phyloP scores from a whole-genome alignment of 257 asterid genomes.

The Voacanga thouarsii region DNA sequence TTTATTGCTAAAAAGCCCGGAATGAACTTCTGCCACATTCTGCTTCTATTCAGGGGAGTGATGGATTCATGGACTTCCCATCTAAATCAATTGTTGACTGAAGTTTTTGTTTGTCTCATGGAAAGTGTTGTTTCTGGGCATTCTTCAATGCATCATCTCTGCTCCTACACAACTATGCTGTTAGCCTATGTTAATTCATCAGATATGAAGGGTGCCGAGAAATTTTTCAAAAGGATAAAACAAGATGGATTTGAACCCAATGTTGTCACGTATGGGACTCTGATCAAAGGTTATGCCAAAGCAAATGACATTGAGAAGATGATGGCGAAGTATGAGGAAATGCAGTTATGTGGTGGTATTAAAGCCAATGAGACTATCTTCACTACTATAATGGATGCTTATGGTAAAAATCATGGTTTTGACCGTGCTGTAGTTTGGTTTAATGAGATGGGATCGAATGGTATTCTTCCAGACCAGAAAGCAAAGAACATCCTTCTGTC shows the following conservation, averaged over 20 bases:
- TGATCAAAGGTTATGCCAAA: constrained; percentile 84
- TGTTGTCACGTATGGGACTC: constrained; percentile 67
- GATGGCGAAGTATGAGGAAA: constrained; percentile 77
- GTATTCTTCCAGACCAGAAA: constrained; percentile 68
- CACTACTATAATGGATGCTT: constrained; percentile 94
- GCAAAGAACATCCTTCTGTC: constrained; percentile 86
- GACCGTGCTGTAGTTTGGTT: constrained; percentile 75
- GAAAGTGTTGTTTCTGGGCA: not conserved
- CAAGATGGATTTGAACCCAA: constrained; percentile 73
- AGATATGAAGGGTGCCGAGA: constrained; percentile 95
- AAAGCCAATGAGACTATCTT: constrained; percentile 58
- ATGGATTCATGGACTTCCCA: not conserved
- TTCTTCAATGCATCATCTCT: constrained; percentile 29
- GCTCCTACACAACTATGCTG: constrained; percentile 88
- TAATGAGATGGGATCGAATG: constrained; percentile 72
- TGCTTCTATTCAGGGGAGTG: not conserved
- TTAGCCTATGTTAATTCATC: constrained; percentile 81
- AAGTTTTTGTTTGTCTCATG: not conserved
- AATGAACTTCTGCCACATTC: not conserved
- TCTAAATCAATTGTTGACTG: not conserved
- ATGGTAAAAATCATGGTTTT: constrained; percentile 74
- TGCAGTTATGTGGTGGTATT: constrained; percentile 63
- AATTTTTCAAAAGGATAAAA: constrained; percentile 71
- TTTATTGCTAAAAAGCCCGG: not conserved
- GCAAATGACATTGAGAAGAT: constrained; percentile 62